Conservation (phyloP, 2,329 filamentous ascomycete species). For the Ophiostoma himal-ulmi region DNA sequence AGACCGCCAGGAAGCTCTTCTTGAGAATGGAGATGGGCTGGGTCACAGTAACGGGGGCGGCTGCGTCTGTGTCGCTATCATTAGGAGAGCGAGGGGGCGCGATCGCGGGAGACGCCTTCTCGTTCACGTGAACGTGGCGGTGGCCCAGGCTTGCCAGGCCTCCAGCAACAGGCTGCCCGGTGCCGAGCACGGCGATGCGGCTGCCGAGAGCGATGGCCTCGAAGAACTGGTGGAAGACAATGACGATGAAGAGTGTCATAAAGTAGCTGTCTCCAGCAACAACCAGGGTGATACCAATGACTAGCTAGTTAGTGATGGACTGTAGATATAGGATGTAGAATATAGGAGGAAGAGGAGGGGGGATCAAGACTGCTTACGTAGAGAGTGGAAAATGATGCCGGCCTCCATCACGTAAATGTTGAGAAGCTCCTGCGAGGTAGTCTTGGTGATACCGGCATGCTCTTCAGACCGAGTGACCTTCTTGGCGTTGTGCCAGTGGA, state of each 20-base stretch:
- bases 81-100: background rate
- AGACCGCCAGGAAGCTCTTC: background rate
- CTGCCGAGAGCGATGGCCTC: conserved; percentile 1
- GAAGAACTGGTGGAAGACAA: background rate
- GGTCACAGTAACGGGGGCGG: background rate
- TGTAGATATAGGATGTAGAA: background rate
- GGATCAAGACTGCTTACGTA: background rate
- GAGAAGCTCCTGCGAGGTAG: background rate
- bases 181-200: background rate
- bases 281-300: background rate
- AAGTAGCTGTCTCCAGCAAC: background rate
- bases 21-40: background rate
- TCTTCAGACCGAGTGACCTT: background rate
- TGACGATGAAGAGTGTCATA: background rate
- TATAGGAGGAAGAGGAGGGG: background rate
- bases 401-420: background rate
- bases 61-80: background rate
- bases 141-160: background rate
- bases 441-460: background rate
- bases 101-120: background rate
- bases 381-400: background rate
- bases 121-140: background rate
- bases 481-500: background rate
- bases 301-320: background rate
- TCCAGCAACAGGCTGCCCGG: background rate